These are phyloP conservation scores for Enteropsectra breve DNA, from an alignment of 371 early-diverging fungal species.

Conservation along the genomic window DNA sequence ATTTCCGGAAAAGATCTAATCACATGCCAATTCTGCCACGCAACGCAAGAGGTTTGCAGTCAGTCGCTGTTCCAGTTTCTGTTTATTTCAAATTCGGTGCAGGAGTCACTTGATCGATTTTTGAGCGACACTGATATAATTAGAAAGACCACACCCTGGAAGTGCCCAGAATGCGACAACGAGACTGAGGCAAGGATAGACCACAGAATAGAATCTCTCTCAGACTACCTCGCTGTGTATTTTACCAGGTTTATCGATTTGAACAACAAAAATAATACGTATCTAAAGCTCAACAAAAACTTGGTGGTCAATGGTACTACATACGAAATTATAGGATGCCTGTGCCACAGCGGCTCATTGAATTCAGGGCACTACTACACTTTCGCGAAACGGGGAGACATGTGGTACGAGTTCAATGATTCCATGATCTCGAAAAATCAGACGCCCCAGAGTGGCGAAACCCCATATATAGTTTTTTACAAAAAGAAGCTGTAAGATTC, in stretches of 20 bases:
- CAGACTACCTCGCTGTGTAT: slow-evolving; percentile 45
- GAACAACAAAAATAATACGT: slow-evolving; percentile 30
- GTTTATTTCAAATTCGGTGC: slow-evolving; percentile 12
- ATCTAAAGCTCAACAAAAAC: slow-evolving; percentile 6
- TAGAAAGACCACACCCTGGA: slow-evolving; percentile 10
- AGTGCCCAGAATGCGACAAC: slow-evolving; percentile 38
- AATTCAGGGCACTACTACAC: slow-evolving; percentile 49
- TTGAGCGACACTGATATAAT: slow-evolving; percentile 25
- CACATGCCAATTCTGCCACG: slow-evolving; percentile 27
- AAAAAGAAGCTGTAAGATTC: no score
- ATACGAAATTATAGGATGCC: slow-evolving; percentile 37
- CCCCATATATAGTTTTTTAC: slow-evolving; percentile 46
- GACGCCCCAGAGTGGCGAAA: not conserved
- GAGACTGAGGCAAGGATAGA: slow-evolving; percentile 8
- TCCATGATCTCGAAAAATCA: slow-evolving; percentile 15
- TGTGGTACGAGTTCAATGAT: slow-evolving; percentile 48
- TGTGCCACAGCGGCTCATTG: slow-evolving; percentile 48
- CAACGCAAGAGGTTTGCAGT: not conserved
- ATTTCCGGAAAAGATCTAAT: slow-evolving; percentile 23
- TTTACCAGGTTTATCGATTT: slow-evolving; percentile 39
- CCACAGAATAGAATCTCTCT: slow-evolving; percentile 22
- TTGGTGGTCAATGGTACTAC: slow-evolving; percentile 24
- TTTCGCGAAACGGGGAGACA: slow-evolving; percentile 25
- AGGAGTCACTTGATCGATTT: slow-evolving; percentile 28
- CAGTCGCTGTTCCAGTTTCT: slow-evolving; percentile 25